Percentiles rank a stretch among this genome's conserved stretches.
phyloP scores from a whole-genome alignment of 495 filamentous ascomycete species.

The Aspergillus bridgeri region DNA sequence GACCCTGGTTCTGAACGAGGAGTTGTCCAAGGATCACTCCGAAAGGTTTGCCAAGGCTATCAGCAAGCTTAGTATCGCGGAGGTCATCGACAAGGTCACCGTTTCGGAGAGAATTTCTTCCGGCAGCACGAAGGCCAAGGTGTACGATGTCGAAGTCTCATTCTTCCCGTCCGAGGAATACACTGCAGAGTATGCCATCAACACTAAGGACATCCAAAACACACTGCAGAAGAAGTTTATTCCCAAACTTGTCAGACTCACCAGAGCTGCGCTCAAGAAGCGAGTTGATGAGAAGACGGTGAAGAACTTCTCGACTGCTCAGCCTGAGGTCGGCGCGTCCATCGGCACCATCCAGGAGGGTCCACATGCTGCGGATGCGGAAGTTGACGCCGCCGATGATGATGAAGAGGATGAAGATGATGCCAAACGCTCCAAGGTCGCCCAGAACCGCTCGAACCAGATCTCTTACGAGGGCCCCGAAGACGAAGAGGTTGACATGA shows the following conservation, averaged over 20 bases:
- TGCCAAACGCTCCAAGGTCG: slow-evolving; percentile 74
- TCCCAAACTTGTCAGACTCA: slow-evolving; percentile 60
- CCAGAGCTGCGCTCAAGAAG: slow-evolving; percentile 75
- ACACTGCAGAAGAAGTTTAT: slow-evolving; percentile 81
- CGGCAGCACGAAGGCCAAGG: slow-evolving; percentile 67
- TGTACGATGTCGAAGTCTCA: slow-evolving; percentile 74
- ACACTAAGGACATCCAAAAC: slow-evolving; percentile 65
- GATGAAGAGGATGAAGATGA: slow-evolving; percentile 80
- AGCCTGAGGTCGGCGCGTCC: slow-evolving; percentile 78
- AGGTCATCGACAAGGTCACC: slow-evolving; percentile 78
- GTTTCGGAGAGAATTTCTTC: slow-evolving; percentile 73
- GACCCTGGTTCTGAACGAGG: slow-evolving; percentile 75
- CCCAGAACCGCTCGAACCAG: slow-evolving; percentile 69
- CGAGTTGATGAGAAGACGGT: slow-evolving; percentile 63
- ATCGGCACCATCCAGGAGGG: slow-evolving; percentile 65
- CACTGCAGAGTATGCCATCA: slow-evolving; percentile 77
- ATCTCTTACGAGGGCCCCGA: slow-evolving; percentile 89
- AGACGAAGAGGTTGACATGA: slow-evolving; percentile 79
- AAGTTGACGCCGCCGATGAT: slow-evolving; percentile 65
- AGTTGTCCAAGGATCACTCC: slow-evolving; percentile 63
- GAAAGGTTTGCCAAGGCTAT: slow-evolving; percentile 89
- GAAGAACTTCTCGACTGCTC: slow-evolving; percentile 57
- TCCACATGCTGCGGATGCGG: slow-evolving; percentile 47
- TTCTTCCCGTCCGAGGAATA: slow-evolving; percentile 88
- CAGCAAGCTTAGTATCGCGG: slow-evolving; percentile 79